Evolutionary conservation across 768 basidiomycete species (phyloP), one percentile per base, ranked within the genome.

Genomic region (Filobasidium wieringae): DNA sequence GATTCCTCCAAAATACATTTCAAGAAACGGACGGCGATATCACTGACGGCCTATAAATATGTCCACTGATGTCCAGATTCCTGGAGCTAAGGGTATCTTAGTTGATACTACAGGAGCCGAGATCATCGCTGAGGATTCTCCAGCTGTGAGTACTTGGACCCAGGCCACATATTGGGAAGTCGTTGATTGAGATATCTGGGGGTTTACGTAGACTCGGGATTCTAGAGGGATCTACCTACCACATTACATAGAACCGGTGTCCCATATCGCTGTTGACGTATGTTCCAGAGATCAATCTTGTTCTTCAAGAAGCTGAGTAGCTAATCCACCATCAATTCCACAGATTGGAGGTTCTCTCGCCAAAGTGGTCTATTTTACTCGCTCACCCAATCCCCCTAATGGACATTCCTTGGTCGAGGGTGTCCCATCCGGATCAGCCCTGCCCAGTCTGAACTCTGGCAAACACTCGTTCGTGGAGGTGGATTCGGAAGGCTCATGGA

Each of bases 341-440:
- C n/a, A 96, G 92, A 86, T 97, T 70, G 95, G 95, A 27, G 95
- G 95, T 40, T 95, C 92, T 12, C 77, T 99, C 14, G 93, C 92
- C 60, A 99, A 99, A 75, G 88, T 99, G 52, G 89, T 95, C 65
- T 99, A 96, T 77, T 97, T 97, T 74, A 96, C 93, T 43, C 86
- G 95, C 50, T 90, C 91, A 7, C 84, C 87, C 3, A 40, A 64
- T 29, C 64, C 66, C n/a, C 59, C 50, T 14, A 49, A 45, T 34
- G 53, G 59, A 12, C 54, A 50, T 43, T 40, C 53, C 4, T 34
- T 17, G 15, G 40, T 52, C 12, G 27, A 34, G n/a, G 51, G 51
- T 14, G 27, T 43, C 1, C 26, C 43, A 17, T 33, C n/a, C 12
- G 43, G 19, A n/a, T n/a, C n/a, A 37, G 11, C 12, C 12, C 11